Base-by-base conservation (phyloP, 345 rosid species). In the Dovyalis caffra region DNA sequence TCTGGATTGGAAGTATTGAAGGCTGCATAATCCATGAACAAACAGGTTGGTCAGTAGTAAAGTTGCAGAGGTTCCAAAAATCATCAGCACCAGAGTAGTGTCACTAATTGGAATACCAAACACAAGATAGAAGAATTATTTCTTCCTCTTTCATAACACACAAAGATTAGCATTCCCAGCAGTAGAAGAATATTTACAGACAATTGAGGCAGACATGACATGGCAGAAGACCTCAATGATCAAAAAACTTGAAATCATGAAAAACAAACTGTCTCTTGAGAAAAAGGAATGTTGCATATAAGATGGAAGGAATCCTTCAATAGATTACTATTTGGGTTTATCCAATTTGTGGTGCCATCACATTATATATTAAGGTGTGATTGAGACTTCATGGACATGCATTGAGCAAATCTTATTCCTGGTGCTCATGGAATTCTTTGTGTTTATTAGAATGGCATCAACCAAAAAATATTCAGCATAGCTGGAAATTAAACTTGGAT, bases 1-100 rank as follows among this genome's bases (percentile, higher is more conserved):
- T 87, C 82, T 95, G 98, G 79, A 95, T 64, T 28, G 98, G 97
- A 90, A 95, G 97, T 76, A 95, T 81, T 72, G 99, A 87, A 70
- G 99, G 98, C 97, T 96, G 97, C 82, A 84, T 47, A 79, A 72
- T 77, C 61, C 62, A 85, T 25, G 15, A 80, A 72, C 14, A 77
- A 74, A 38, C 38, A 73, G 53, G 64, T 23, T 70, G n/a, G 20
- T 40, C 64, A n/a, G 63, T 4, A 60, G 68, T 25, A 29, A 74
- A 53, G 37, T 31, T 47, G 73, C 21, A 20, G 61, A 33, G 51
- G 60, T n/a, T 15, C 34, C 32, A 72, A 6, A 77, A 77, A 64
- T 57, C 64, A 66, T 45, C 38, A 26, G 64, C 68, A 25, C 21
- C 53, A 35, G 26, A 40, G 34, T 56, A 34, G 21, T 12, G 23